phyloP scores from a whole-genome alignment of 495 filamentous ascomycete genomes.

The Durotheca rogersii region DNA sequence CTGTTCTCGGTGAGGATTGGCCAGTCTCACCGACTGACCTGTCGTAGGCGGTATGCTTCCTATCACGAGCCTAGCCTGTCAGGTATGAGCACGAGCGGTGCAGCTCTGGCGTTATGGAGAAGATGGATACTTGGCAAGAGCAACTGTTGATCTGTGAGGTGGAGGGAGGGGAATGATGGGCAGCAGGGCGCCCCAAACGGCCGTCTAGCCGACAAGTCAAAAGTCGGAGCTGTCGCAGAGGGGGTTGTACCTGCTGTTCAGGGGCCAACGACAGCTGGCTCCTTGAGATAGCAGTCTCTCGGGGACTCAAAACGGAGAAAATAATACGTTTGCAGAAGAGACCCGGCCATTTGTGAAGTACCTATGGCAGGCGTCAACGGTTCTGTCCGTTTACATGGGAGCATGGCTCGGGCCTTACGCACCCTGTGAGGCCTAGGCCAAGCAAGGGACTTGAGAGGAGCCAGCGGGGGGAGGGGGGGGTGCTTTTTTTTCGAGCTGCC shows the following conservation, averaged over 20 bases:
- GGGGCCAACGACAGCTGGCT: neutral
- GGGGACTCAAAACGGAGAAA: constrained; percentile 15
- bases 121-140: neutral
- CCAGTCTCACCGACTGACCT: constrained; percentile 28
- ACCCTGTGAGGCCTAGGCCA: constrained; percentile 4
- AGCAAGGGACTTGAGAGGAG: constrained; percentile 15
- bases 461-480: too few species aligned
- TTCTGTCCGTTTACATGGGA: constrained; percentile 1
- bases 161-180: neutral
- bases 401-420: constrained; percentile 22
- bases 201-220: neutral
- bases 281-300: neutral
- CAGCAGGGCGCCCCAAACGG: neutral
- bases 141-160: neutral
- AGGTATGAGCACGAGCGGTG: constrained; percentile 8
- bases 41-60: constrained; percentile 19
- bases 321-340: constrained; percentile 1
- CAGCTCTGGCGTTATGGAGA: neutral
- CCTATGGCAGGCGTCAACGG: constrained; percentile 16
- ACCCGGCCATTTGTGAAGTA: constrained; percentile 9
- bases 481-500: constrained; percentile 1
- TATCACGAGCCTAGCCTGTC: constrained; percentile 18
- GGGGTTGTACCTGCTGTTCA: neutral
- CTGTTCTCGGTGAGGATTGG: constrained; percentile 30
- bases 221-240: too few species aligned